phyloP scores from a whole-genome alignment of 345 rosid genomes.

The Populus pruinosa region DNA sequence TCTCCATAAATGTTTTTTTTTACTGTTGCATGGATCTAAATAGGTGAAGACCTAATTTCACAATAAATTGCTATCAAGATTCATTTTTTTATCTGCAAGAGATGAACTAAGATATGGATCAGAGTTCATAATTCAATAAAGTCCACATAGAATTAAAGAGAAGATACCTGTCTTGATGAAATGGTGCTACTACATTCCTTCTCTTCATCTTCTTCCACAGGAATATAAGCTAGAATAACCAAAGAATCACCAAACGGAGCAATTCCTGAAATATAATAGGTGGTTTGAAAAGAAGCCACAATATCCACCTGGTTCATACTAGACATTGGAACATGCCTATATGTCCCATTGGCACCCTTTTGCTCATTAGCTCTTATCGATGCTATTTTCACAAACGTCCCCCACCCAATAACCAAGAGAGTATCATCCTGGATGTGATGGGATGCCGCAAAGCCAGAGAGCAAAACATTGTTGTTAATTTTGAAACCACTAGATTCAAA shows the following conservation, averaged over 20 bases:
- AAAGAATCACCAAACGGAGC: slow-evolving; percentile 99
- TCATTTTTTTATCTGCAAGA: not conserved
- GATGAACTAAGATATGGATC: slow-evolving; percentile 1
- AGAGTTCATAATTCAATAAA: not conserved
- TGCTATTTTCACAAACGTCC: slow-evolving; percentile 85
- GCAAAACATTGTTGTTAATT: slow-evolving; percentile 5
- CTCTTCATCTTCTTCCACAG: slow-evolving; percentile 74
- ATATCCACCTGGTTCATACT: slow-evolving; percentile 82
- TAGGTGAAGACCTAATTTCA: not conserved
- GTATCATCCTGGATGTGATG: slow-evolving; percentile 64
- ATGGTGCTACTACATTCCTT: slow-evolving; percentile 66
- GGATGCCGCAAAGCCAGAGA: slow-evolving; percentile 13
- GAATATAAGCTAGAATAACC: slow-evolving; percentile 94
- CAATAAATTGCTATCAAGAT: not conserved
- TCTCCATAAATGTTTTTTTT: not conserved
- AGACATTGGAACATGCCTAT: slow-evolving; percentile 46
- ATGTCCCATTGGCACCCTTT: slow-evolving; percentile 63
- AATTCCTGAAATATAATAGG: slow-evolving; percentile 97
- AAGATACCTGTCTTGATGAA: slow-evolving; percentile 78
- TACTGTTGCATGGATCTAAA: not conserved
- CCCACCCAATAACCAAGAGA: slow-evolving; percentile 98
- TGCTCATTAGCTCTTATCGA: slow-evolving; percentile 65
- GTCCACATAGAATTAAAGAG: not conserved
- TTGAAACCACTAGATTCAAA: not conserved
- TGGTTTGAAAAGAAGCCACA: slow-evolving; percentile 96